These are phyloP conservation scores for Tilletia setariae DNA, from an alignment of 1,284 basidiomycete species.

Conservation along the genomic window DNA sequence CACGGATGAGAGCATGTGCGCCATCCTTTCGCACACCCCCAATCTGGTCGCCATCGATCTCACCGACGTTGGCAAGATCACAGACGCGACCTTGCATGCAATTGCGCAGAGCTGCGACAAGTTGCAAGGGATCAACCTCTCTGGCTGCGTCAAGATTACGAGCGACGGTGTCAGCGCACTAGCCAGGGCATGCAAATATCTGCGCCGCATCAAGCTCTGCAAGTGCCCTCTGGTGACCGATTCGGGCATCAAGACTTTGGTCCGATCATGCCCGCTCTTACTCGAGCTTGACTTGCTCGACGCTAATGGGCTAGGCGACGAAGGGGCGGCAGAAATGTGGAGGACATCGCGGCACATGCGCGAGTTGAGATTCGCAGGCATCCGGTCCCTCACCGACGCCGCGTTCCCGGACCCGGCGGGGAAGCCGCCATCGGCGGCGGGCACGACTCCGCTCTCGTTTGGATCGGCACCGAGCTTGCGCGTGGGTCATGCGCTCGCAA, in stretches of 20 bases:
- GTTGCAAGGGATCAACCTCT: slow-evolving; percentile 88
- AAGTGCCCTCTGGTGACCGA: slow-evolving; percentile 42
- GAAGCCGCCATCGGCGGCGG: slow-evolving; percentile 9
- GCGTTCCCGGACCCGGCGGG: slow-evolving; percentile 70
- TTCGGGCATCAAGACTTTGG: slow-evolving; percentile 37
- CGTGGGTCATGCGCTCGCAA: not conserved
- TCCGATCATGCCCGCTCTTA: slow-evolving; percentile 70
- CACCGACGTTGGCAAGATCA: slow-evolving; percentile 58
- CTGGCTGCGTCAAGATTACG: slow-evolving; percentile 76
- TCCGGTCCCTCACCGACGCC: slow-evolving; percentile 72
- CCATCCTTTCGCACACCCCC: slow-evolving; percentile 68
- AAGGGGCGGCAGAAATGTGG: slow-evolving; percentile 80
- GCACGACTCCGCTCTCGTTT: not conserved
- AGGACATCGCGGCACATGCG: slow-evolving; percentile 74
- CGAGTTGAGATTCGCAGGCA: slow-evolving; percentile 82
- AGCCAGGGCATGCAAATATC: slow-evolving; percentile 70
- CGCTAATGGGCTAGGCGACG: slow-evolving; percentile 69
- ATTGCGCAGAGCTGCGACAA: slow-evolving; percentile 63
- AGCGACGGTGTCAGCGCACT: slow-evolving; percentile 75
- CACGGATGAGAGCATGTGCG: slow-evolving; percentile 66
- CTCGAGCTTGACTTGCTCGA: slow-evolving; percentile 90
- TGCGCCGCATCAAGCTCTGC: slow-evolving; percentile 62
- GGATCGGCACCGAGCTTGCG: slow-evolving; percentile 4
- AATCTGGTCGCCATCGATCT: slow-evolving; percentile 86
- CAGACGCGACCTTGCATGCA: slow-evolving; percentile 37